phyloP scores from a whole-genome alignment of 2,329 filamentous ascomycete species.

The Cryphonectria japonica region DNA sequence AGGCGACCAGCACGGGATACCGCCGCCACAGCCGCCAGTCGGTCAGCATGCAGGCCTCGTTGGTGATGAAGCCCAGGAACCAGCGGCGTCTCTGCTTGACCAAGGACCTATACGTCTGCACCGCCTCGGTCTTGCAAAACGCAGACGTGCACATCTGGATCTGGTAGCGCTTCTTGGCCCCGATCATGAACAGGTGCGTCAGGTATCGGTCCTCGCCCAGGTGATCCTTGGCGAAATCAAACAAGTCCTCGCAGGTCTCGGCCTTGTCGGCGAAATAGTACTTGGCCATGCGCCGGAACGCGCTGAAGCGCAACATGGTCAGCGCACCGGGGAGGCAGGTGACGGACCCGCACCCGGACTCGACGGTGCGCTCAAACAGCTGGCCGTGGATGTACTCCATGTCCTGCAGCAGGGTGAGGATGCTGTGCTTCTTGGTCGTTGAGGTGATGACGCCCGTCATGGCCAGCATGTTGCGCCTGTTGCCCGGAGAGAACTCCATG shows the following conservation, averaged over 20 bases:
- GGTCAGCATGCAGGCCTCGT: slow-evolving; percentile 97
- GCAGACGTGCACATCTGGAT: slow-evolving; percentile 98
- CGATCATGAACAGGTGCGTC: slow-evolving; percentile 98
- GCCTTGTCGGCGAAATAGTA: slow-evolving; percentile 98
- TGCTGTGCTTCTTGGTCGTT: slow-evolving; percentile 82
- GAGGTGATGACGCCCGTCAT: slow-evolving; percentile 98
- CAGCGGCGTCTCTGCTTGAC: slow-evolving; percentile 94
- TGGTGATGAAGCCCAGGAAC: slow-evolving; percentile 97
- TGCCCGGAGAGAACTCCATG: slow-evolving; percentile 95
- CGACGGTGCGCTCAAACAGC: slow-evolving; percentile 91
- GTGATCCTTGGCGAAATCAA: slow-evolving; percentile 95
- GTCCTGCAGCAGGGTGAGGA: slow-evolving; percentile 92
- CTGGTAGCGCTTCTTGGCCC: slow-evolving; percentile 88
- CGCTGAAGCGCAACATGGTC: slow-evolving; percentile 93
- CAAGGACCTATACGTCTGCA: slow-evolving; percentile 82
- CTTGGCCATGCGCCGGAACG: slow-evolving; percentile 94
- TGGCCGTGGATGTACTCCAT: slow-evolving; percentile 99
- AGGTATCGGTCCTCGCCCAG: slow-evolving; percentile 95
- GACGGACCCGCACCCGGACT: slow-evolving; percentile 91
- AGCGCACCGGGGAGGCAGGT: slow-evolving; percentile 95
- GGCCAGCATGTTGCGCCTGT: slow-evolving; percentile 88
- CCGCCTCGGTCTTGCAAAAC: slow-evolving; percentile 97
- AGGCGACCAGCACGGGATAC: slow-evolving; percentile 83
- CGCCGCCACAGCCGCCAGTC: slow-evolving; percentile 89
- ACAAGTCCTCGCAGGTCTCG: slow-evolving; percentile 92